A percentile compares a stretch with the other conserved stretches of the same genome.
These are phyloP conservation scores for Gracilaria caudata DNA, from an alignment of 23 red algal species.

Conservation along the genomic window DNA sequence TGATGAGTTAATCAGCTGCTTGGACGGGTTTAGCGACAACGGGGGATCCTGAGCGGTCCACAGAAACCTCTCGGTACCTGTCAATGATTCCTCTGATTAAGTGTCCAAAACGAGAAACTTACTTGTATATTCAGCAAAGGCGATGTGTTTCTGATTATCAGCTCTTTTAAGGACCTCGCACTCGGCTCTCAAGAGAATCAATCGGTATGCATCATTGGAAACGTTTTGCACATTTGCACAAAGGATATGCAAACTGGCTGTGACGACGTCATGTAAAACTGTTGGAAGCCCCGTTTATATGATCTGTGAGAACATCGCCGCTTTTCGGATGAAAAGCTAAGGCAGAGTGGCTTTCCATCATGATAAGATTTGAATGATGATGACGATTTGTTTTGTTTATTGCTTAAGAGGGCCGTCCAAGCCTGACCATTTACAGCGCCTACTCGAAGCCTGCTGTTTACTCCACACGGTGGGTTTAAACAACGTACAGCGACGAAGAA, in stretches of 20 bases:
- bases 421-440: too few relatives aligned
- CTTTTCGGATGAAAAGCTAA: not conserved
- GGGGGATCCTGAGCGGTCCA: not conserved
- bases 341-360: not conserved
- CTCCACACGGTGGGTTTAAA: too few relatives aligned
- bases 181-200: constrained; percentile 4
- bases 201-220: not conserved
- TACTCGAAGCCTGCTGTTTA: too few relatives aligned
- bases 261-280: not conserved
- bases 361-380: too few relatives aligned
- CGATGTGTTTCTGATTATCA: not conserved
- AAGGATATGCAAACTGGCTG: not conserved
- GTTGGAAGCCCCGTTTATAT: not conserved
- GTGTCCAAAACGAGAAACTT: constrained; percentile 5
- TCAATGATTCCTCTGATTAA: not conserved
- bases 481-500: too few relatives aligned
- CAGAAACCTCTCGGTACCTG: not conserved
- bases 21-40: too few relatives aligned
- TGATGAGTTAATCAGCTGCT: too few relatives aligned
- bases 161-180: not conserved
- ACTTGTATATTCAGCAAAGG: not conserved
- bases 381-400: too few relatives aligned
- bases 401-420: too few relatives aligned
- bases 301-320: constrained; percentile 6
- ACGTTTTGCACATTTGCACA: constrained; percentile 1